Evolutionary conservation across 192 early-diverging fungal species (phyloP).

Genomic region (Umbelopsis sp.): DNA sequence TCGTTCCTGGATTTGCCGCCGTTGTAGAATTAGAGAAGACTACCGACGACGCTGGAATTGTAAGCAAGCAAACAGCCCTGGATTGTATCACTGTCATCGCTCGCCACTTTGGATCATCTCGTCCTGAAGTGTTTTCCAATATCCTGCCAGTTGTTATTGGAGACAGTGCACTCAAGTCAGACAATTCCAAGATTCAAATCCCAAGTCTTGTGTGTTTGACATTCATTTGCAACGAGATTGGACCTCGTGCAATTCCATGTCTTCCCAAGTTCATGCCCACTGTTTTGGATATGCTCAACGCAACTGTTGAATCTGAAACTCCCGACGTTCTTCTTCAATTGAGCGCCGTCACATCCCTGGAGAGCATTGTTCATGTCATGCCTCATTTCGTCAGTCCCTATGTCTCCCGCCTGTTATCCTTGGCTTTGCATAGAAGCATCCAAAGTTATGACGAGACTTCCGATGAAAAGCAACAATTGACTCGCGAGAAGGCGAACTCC

Average conservation of each 20-base stretch:
- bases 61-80: slow-evolving; percentile 78
- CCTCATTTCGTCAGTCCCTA: slow-evolving; percentile 82
- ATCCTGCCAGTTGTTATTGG: slow-evolving; percentile 59
- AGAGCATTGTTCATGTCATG: slow-evolving; percentile 60
- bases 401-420: slow-evolving; percentile 58
- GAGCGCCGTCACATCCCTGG: slow-evolving; percentile 58
- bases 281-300: slow-evolving; percentile 61
- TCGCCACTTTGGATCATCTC: slow-evolving; percentile 60
- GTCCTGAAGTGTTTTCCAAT: slow-evolving; percentile 63
- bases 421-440: slow-evolving; percentile 56
- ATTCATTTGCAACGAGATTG: slow-evolving; percentile 67
- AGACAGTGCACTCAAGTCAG: slow-evolving; percentile 42
- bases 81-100: slow-evolving; percentile 79
- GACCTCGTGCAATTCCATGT: slow-evolving; percentile 74
- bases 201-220: slow-evolving; percentile 64
- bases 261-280: slow-evolving; percentile 85
- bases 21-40: slow-evolving; percentile 46
- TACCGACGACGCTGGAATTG: slow-evolving; percentile 41
- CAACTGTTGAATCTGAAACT: slow-evolving; percentile 47
- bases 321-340: slow-evolving; percentile 52
- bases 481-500: slow-evolving; percentile 40
- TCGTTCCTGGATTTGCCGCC: slow-evolving; percentile 50
- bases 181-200: slow-evolving; percentile 50
- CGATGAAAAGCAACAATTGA: slow-evolving; percentile 44
- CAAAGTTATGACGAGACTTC: slow-evolving; percentile 38